A percentile compares a stretch with the other conserved stretches of the same genome.
Conservation (phyloP, 805 yeast genomes). For the Cyberlindnera euphorbiiphila region DNA sequence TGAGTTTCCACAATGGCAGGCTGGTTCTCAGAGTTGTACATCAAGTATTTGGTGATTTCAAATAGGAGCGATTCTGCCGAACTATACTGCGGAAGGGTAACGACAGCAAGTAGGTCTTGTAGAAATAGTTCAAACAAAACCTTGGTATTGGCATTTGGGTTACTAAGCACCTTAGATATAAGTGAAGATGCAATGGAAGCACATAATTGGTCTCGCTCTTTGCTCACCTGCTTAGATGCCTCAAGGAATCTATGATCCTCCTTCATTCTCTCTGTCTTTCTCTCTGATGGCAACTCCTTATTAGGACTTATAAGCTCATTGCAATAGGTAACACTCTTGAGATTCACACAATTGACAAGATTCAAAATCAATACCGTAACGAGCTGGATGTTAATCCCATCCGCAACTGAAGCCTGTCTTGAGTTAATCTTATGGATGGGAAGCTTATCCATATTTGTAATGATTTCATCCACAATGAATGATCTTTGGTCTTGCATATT, state of each 20-base stretch:
- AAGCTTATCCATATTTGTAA: constrained; percentile 46
- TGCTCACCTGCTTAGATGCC: not conserved
- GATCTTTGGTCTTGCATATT: constrained; percentile 45
- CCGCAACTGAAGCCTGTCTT: constrained; percentile 38
- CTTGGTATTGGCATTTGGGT: constrained; percentile 32
- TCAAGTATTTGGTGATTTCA: constrained; percentile 41
- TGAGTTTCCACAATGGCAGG: constrained; percentile 43
- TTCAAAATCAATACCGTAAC: constrained; percentile 43
- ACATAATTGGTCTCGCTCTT: constrained; percentile 12
- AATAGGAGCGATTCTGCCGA: constrained; percentile 48
- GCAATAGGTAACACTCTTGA: constrained; percentile 14
- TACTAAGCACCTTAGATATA: constrained; percentile 25
- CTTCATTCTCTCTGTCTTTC: constrained; percentile 13
- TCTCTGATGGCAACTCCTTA: constrained; percentile 9
- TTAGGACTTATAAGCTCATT: constrained; percentile 15
- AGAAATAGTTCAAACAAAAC: constrained; percentile 48
- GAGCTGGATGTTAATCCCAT: constrained; percentile 48
- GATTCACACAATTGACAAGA: constrained; percentile 38
- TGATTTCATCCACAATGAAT: constrained; percentile 58
- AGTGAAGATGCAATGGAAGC: constrained; percentile 17
- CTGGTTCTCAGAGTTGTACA: constrained; percentile 36
- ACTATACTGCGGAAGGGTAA: constrained; percentile 59
- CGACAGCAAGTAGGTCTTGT: constrained; percentile 50
- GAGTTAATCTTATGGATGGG: constrained; percentile 43
- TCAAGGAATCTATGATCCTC: constrained; percentile 13